A percentile compares a stretch with the other conserved stretches of the same genome.
These are phyloP conservation scores for Euphorbia lathyris DNA, from an alignment of 345 rosid species.

Conservation along the genomic window DNA sequence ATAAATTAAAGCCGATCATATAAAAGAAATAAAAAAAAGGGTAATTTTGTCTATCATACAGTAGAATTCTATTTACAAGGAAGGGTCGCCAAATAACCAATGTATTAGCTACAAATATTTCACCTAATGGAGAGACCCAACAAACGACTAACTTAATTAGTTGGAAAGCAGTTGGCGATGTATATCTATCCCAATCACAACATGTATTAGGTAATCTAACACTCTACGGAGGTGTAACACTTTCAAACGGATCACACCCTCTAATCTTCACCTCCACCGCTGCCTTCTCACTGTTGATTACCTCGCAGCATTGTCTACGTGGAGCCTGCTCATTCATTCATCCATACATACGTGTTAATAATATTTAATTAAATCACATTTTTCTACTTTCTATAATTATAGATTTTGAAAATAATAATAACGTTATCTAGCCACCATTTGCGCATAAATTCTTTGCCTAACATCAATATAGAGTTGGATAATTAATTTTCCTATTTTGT, in stretches of 20 bases:
- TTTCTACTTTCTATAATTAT: neutral
- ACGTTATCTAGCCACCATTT: conserved; percentile 5
- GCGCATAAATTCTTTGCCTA: conserved; percentile 17
- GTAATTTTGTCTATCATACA: no score
- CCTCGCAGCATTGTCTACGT: conserved; percentile 68
- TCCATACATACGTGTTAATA: conserved; percentile 1
- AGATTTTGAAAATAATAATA: neutral
- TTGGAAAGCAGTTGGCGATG: neutral
- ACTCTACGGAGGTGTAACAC: conserved; percentile 50
- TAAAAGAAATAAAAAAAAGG: no score
- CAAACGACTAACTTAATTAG: neutral
- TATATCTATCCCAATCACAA: neutral
- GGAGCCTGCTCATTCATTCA: conserved; percentile 57
- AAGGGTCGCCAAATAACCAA: no score
- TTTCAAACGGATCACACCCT: conserved; percentile 55
- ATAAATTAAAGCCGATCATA: no score
- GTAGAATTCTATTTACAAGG: no score
- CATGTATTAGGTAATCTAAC: neutral
- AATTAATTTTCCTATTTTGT: neutral
- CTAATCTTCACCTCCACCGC: conserved; percentile 51
- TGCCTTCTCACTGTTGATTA: conserved; percentile 32
- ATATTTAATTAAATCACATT: no score
- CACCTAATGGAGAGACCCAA: no score
- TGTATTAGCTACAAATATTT: no score
- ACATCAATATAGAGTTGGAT: neutral